These are phyloP conservation scores for Beauveria brongniartii DNA, from an alignment of 2,329 filamentous ascomycete species.

Conservation along the genomic window DNA sequence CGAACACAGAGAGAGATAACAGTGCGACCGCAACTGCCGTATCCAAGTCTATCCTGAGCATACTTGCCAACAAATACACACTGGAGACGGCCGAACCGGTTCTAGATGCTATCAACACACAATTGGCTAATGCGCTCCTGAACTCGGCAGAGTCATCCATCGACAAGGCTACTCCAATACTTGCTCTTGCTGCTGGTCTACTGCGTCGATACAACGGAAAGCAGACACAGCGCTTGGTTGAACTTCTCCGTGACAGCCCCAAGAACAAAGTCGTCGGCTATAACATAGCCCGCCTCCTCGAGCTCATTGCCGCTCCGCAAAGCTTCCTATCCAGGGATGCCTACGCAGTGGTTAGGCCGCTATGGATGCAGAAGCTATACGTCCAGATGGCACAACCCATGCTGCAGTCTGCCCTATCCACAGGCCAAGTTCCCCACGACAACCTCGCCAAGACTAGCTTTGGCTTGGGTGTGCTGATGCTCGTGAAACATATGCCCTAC, in stretches of 20 bases:
- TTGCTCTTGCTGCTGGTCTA: slow-evolving; percentile 30
- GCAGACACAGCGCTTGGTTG: slow-evolving; percentile 24
- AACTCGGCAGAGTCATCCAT: slow-evolving; percentile 8
- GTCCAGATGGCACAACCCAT: slow-evolving; percentile 38
- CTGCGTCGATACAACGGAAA: slow-evolving; percentile 30
- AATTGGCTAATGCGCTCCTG: slow-evolving; percentile 16
- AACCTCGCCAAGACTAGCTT: slow-evolving; percentile 30
- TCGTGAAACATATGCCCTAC: slow-evolving; percentile 42
- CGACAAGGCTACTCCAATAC: slow-evolving; percentile 25
- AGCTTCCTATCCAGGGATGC: slow-evolving; percentile 30
- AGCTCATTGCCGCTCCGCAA: slow-evolving; percentile 34
- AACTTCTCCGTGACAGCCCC: slow-evolving; percentile 28
- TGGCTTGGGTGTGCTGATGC: slow-evolving; percentile 39
- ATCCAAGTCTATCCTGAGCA: slow-evolving; percentile 29
- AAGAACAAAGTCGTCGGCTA: slow-evolving; percentile 27
- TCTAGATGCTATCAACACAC: slow-evolving; percentile 20
- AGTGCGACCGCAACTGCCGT: slow-evolving; percentile 17
- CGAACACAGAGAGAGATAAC: slow-evolving; percentile 17
- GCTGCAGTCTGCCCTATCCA: slow-evolving; percentile 29
- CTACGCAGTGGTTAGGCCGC: slow-evolving; percentile 35
- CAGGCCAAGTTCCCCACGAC: slow-evolving; percentile 16
- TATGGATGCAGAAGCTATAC: slow-evolving; percentile 44
- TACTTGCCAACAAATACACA: slow-evolving; percentile 38
- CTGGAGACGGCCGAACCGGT: slow-evolving; percentile 24
- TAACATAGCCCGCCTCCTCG: slow-evolving; percentile 33